Percentiles rank a stretch among this genome's conserved stretches.
These are phyloP conservation scores for Cicer chorassanicum DNA, from an alignment of 306 rosid genomes.

Conservation along the genomic window DNA sequence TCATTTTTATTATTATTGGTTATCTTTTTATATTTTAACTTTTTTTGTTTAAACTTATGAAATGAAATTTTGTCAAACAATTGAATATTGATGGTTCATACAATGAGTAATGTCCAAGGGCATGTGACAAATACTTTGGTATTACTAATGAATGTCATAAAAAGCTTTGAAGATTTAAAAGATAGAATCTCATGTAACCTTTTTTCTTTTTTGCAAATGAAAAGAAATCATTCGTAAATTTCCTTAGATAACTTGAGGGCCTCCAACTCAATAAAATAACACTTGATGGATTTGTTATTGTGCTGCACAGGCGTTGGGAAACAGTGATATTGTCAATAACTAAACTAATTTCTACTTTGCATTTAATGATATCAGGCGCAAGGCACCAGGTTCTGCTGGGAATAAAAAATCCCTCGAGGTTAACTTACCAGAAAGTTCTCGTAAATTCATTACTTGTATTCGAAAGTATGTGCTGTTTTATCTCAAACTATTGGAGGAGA, in stretches of 20 bases:
- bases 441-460: conserved; percentile 96
- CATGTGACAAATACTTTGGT: conserved; percentile 25
- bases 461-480: conserved; percentile 87
- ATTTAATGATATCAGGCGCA: conserved; percentile 70
- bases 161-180: conserved; percentile 17
- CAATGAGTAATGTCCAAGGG: conserved; percentile 11
- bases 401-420: conserved; percentile 82
- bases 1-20: conserved; percentile 24
- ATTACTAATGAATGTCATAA: background rate
- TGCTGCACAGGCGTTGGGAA: conserved; percentile 32
- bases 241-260: conserved; percentile 30
- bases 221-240: conserved; percentile 32
- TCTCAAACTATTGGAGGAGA: conserved; percentile 90
- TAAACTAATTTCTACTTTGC: conserved; percentile 42
- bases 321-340: conserved; percentile 33
- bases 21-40: conserved; percentile 29
- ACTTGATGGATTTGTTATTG: conserved; percentile 27
- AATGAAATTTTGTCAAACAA: conserved; percentile 5
- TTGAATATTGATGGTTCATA: conserved; percentile 28
- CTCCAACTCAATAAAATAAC: conserved; percentile 26
- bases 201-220: background rate
- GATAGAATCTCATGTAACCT: conserved; percentile 23
- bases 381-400: conserved; percentile 79
- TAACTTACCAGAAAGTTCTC: conserved; percentile 94
- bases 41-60: conserved; percentile 27